Evolutionary conservation across 75 land plant genomes (phyloP).

Genomic region (Chamaecyparis obtusa): DNA sequence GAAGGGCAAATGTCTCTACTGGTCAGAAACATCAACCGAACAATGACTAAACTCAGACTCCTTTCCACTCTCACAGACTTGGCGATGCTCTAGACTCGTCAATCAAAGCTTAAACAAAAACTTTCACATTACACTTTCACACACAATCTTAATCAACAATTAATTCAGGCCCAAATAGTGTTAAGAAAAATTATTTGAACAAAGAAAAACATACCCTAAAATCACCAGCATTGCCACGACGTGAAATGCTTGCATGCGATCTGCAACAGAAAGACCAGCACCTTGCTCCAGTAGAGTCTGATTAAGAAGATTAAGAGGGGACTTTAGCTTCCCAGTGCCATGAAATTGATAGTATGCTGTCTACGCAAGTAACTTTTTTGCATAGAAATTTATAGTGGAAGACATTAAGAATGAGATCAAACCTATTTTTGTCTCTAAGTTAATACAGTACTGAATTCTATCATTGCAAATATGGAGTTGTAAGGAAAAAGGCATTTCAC

Average conservation of each 20-base stretch:
- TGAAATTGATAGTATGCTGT: not conserved
- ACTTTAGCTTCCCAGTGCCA: not conserved
- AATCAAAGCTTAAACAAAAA: not conserved
- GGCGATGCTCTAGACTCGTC: conserved; percentile 4
- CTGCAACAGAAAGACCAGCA: conserved; percentile 32
- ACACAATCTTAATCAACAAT: not conserved
- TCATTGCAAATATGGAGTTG: not conserved
- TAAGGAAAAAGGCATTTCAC: conserved; percentile 25
- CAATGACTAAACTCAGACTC: not conserved
- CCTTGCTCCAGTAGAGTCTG: conserved; percentile 69
- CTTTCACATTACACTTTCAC: not conserved
- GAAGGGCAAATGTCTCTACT: not conserved
- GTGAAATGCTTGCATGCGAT: conserved; percentile 79
- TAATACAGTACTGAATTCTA: not conserved
- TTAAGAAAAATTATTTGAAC: no score
- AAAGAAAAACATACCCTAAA: conserved; percentile 58
- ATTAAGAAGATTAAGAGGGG: not conserved
- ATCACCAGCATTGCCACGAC: conserved; percentile 79
- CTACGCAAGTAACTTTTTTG: not conserved
- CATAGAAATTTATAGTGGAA: not conserved
- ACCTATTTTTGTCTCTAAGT: conserved; percentile 1
- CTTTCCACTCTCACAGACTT: not conserved
- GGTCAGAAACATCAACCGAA: not conserved
- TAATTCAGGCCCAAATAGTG: not conserved
- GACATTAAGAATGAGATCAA: not conserved